Percentiles rank a stretch among this genome's conserved stretches.
These are phyloP conservation scores for Ascochyta koolunga DNA, from an alignment of 2,329 filamentous ascomycete genomes.

Conservation along the genomic window DNA sequence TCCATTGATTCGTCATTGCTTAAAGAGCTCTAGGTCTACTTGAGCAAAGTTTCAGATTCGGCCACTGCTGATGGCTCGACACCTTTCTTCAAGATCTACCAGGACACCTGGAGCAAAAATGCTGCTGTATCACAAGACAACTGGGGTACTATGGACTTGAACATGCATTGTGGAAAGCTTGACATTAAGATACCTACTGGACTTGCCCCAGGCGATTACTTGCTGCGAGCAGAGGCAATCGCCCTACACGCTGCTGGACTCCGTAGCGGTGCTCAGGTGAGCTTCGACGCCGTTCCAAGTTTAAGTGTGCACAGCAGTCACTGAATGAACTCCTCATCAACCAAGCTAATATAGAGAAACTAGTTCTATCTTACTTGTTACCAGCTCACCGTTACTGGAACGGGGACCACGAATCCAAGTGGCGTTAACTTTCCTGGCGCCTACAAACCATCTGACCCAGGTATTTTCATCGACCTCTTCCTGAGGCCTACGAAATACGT, in stretches of 20 bases:
- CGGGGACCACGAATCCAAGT: slow-evolving; percentile 53
- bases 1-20: neutral
- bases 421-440: slow-evolving; percentile 60
- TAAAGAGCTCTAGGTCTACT: slow-evolving; percentile 39
- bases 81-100: slow-evolving; percentile 64
- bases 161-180: slow-evolving; percentile 56
- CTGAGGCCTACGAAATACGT: slow-evolving; percentile 52
- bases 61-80: slow-evolving; percentile 59
- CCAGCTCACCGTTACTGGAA: slow-evolving; percentile 65
- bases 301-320: neutral
- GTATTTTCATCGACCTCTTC: slow-evolving; percentile 69
- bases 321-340: neutral
- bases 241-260: slow-evolving; percentile 61
- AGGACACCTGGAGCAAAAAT: slow-evolving; percentile 58
- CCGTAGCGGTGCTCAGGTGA: slow-evolving; percentile 48
- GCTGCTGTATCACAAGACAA: slow-evolving; percentile 51
- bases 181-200: slow-evolving; percentile 59
- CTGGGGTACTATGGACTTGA: slow-evolving; percentile 58
- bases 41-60: slow-evolving; percentile 52
- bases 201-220: slow-evolving; percentile 62
- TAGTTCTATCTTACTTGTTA: slow-evolving; percentile 58
- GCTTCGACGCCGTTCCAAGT: neutral
- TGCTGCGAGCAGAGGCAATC: slow-evolving; percentile 60
- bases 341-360: neutral
- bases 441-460: slow-evolving; percentile 64